phyloP scores from a whole-genome alignment of 768 basidiomycete species.

The Boletus reticulatus region DNA sequence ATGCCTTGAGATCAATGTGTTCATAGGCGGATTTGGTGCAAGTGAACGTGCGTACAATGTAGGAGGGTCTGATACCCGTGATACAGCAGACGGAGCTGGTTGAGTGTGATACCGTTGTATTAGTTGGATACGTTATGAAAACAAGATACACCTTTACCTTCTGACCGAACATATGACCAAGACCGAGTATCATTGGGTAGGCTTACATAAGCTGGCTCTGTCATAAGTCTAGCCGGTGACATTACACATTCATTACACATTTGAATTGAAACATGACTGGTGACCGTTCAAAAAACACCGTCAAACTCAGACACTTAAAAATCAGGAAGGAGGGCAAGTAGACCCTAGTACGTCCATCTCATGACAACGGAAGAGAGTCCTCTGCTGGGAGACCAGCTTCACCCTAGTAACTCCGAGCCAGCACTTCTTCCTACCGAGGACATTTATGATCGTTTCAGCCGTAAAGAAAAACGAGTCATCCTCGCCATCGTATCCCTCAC shows the following conservation, averaged over 20 bases:
- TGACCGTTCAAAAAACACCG: not conserved
- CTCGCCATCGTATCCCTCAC: constrained; percentile 56
- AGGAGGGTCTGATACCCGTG: not conserved
- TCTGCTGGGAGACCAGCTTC: constrained; percentile 16
- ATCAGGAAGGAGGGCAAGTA: not conserved
- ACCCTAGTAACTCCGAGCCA: not conserved
- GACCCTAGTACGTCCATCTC: not conserved
- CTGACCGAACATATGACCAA: too few species aligned
- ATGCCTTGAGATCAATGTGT: constrained; percentile 8
- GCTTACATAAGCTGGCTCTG: too few species aligned
- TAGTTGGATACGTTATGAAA: too few species aligned
- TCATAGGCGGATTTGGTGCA: not conserved
- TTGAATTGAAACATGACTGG: too few species aligned
- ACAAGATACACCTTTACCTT: too few species aligned
- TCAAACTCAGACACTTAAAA: not conserved
- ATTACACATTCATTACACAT: too few species aligned
- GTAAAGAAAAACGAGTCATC: constrained; percentile 50
- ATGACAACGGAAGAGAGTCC: constrained; percentile 32
- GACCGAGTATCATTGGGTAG: too few species aligned
- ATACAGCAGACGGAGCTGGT: not conserved
- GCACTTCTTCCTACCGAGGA: constrained; percentile 20
- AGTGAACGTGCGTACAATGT: not conserved
- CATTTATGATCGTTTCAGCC: constrained; percentile 59
- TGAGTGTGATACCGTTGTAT: not conserved
- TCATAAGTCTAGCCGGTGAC: too few species aligned